These are phyloP conservation scores for Exophiala bonariae DNA, from an alignment of 2,329 filamentous ascomycete genomes.

Conservation along the genomic window DNA sequence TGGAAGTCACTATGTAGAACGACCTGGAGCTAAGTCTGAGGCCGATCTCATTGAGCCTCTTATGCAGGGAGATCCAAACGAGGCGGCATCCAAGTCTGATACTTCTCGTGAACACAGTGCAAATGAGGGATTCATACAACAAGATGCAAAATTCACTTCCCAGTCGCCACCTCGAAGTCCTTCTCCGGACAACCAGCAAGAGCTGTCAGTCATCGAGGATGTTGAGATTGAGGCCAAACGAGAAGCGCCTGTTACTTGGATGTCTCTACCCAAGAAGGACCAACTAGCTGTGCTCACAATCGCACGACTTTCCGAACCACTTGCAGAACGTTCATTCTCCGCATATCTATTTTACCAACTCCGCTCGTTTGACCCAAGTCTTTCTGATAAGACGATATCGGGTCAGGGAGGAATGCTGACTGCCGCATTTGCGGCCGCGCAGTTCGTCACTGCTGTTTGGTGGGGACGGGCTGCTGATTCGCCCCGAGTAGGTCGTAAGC, in stretches of 20 bases:
- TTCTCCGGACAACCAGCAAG: conserved; percentile 30
- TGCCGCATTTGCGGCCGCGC: conserved; percentile 76
- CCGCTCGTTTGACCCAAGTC: conserved; percentile 67
- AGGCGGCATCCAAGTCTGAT: no score
- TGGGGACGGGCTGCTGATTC: conserved; percentile 75
- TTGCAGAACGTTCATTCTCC: conserved; percentile 75
- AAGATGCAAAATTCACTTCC: no score
- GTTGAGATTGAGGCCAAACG: conserved; percentile 13
- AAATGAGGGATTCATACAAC: no score
- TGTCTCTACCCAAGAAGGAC: conserved; percentile 70
- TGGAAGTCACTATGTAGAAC: no score
- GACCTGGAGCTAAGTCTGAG: no score
- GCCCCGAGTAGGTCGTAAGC: conserved; percentile 69
- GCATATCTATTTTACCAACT: conserved; percentile 88
- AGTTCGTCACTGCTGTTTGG: conserved; percentile 78
- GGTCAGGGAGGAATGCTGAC: conserved; percentile 75
- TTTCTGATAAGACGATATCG: conserved; percentile 65
- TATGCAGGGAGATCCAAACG: no score
- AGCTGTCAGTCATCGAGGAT: conserved; percentile 16
- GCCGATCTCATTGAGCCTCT: no score
- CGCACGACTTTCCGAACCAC: conserved; percentile 76
- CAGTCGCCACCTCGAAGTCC: conserved; percentile 16
- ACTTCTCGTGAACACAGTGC: no score
- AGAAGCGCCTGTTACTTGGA: conserved; percentile 63
- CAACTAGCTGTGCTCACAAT: conserved; percentile 77